Conservation (phyloP, 768 basidiomycete genomes). For the Lactarius evosmus region DNA sequence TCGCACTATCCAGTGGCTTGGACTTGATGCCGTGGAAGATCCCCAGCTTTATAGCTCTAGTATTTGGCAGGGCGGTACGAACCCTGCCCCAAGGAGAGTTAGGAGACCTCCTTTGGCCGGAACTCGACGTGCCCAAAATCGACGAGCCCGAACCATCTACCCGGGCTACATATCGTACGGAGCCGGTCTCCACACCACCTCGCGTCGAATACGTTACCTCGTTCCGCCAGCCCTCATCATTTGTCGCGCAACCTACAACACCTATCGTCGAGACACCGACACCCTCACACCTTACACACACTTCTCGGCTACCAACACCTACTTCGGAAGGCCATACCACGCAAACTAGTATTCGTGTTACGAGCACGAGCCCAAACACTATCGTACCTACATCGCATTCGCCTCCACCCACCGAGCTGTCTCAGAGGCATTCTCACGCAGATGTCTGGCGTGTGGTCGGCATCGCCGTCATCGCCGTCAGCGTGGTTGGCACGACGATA, state of each 20-base stretch:
- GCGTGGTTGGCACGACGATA: constrained; percentile 51
- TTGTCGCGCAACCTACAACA: not conserved
- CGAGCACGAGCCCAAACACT: constrained; percentile 1
- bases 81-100: constrained; percentile 20
- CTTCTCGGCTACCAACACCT: not conserved
- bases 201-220: constrained; percentile 1
- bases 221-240: constrained; percentile 10
- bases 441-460: constrained; percentile 68
- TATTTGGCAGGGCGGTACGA: constrained; percentile 7
- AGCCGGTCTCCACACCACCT: constrained; percentile 24
- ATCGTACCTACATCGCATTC: not conserved
- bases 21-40: constrained; percentile 13
- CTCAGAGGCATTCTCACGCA: constrained; percentile 16
- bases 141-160: constrained; percentile 4
- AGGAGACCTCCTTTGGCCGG: constrained; percentile 14
- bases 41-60: not conserved
- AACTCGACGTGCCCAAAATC: constrained; percentile 13
- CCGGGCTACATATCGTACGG: constrained; percentile 14
- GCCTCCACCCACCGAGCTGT: constrained; percentile 1
- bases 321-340: not conserved
- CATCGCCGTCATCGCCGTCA: constrained; percentile 61
- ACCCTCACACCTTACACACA: not conserved
- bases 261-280: not conserved
- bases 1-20: not conserved
- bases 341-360: not conserved